Percentiles rank a stretch among this genome's conserved stretches.
phyloP scores from a whole-genome alignment of 768 basidiomycete genomes.

The Lyophyllum atratum region DNA sequence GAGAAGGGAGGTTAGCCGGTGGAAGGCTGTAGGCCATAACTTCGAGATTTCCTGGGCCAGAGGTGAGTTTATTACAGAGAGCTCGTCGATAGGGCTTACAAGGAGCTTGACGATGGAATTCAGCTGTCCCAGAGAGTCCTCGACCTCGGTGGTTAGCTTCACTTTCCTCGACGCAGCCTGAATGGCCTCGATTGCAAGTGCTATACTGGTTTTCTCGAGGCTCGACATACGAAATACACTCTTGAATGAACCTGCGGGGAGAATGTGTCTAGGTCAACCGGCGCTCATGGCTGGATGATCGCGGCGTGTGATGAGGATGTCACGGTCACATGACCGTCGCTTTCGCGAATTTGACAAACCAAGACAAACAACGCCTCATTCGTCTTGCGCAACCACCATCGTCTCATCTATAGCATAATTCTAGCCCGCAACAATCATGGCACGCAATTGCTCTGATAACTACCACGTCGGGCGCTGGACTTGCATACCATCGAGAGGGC shows the following conservation, averaged over 20 bases:
- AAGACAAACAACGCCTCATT: background rate
- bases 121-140: constrained; percentile 39
- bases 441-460: no score
- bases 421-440: no score
- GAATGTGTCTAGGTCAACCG: background rate
- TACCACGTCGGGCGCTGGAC: no score
- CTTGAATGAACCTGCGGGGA: background rate
- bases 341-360: background rate
- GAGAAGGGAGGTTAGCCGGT: constrained; percentile 40
- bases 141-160: constrained; percentile 27
- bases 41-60: constrained; percentile 38
- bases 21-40: constrained; percentile 36
- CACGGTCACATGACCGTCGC: constrained; percentile 2
- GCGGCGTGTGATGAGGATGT: background rate
- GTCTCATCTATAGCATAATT: no score
- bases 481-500: no score
- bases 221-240: no score
- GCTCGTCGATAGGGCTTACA: constrained; percentile 27
- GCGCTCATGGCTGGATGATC: background rate
- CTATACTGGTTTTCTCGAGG: constrained; percentile 19
- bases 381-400: no score
- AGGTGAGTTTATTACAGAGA: background rate
- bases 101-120: constrained; percentile 44
- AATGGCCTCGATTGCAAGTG: constrained; percentile 32
- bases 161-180: constrained; percentile 28